Percentiles rank a stretch among this genome's conserved stretches.
Conservation (phyloP, 2,329 filamentous ascomycete genomes). For the Nemania abortiva region DNA sequence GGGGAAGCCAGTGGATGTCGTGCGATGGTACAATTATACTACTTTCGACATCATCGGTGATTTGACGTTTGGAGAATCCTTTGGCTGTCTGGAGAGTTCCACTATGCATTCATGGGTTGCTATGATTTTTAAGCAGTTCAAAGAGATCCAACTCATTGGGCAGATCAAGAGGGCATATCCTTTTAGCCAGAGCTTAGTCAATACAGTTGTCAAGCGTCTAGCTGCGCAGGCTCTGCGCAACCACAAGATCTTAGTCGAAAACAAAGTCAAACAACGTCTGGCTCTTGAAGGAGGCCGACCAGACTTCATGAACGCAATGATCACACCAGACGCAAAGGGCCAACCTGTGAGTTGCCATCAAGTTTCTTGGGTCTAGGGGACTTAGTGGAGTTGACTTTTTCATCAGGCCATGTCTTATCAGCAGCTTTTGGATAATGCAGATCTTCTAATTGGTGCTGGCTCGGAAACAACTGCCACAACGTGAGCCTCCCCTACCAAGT, state of each 20-base stretch:
- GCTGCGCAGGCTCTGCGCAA: neutral
- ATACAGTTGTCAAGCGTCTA: neutral
- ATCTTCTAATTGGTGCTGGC: neutral
- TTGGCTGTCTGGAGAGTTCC: neutral
- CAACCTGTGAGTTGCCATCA: neutral
- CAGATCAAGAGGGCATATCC: slow-evolving; percentile 1
- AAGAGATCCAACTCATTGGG: neutral
- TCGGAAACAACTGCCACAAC: neutral
- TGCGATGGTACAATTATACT: neutral
- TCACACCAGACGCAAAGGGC: neutral
- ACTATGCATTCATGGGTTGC: neutral
- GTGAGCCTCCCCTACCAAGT: neutral
- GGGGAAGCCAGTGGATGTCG: neutral
- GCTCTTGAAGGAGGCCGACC: neutral
- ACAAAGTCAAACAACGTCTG: neutral
- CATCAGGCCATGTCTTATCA: neutral
- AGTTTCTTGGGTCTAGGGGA: neutral
- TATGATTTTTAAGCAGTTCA: neutral
- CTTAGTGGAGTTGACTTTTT: neutral
- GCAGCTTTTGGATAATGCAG: neutral
- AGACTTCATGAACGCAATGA: neutral
- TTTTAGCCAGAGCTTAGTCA: neutral
- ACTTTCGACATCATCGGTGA: slow-evolving; percentile 3
- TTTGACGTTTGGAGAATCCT: neutral
- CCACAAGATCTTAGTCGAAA: neutral